Conservation (phyloP, 139 green algal genomes). For the Chlamydomonas sp. region DNA sequence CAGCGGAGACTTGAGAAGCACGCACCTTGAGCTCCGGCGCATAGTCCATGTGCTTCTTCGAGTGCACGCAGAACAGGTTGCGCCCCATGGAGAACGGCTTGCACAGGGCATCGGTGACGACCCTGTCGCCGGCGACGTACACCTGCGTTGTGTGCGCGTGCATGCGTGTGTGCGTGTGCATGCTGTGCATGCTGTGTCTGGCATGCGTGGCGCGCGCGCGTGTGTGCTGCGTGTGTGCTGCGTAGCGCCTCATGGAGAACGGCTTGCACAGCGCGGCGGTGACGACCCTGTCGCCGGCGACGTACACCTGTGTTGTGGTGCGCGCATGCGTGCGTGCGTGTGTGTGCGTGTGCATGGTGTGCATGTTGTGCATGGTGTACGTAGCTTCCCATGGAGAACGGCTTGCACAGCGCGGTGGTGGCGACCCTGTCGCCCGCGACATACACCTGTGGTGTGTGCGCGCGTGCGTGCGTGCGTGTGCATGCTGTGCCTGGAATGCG, state of each 20-base stretch:
- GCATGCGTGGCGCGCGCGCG: slow-evolving; percentile 58
- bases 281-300: slow-evolving; percentile 88
- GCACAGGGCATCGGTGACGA: slow-evolving; percentile 91
- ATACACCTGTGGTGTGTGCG: slow-evolving; percentile 42
- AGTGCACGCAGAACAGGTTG: slow-evolving; percentile 99
- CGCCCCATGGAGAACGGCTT: slow-evolving; percentile 98
- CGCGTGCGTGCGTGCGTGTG: background rate
- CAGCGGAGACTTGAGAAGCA: too few species aligned
- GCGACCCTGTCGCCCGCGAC: slow-evolving; percentile 90
- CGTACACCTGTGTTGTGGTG: slow-evolving; percentile 37
- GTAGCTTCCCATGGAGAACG: slow-evolving; percentile 99
- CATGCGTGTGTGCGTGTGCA: background rate
- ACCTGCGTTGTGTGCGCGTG: slow-evolving; percentile 23
- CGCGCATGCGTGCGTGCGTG: too few species aligned
- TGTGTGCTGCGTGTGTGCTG: too few species aligned
- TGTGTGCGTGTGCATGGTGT: too few species aligned
- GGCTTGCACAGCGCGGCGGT: slow-evolving; percentile 92
- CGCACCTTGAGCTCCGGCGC: too few species aligned
- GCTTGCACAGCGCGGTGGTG: slow-evolving; percentile 90
- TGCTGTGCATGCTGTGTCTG: background rate
- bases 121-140: slow-evolving; percentile 82
- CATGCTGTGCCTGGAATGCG: background rate
- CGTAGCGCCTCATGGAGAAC: slow-evolving; percentile 97
- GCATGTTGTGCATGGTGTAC: too few species aligned
- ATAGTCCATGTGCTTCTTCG: slow-evolving; percentile 96